Evolutionary conservation across 1,139 yeast genomes (phyloP).

Genomic region (Taiozyma sp.): DNA sequence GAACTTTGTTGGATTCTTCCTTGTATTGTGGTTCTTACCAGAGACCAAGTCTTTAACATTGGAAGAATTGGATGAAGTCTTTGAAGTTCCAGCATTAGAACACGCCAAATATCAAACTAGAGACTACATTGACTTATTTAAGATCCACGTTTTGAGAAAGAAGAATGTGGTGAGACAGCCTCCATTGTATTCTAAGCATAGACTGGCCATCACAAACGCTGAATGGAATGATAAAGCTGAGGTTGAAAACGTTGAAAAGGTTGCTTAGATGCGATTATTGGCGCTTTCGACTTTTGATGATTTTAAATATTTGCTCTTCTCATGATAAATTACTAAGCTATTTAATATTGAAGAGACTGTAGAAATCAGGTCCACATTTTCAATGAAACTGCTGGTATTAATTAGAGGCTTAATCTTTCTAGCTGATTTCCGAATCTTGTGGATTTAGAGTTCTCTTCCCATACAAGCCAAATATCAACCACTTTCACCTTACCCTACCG

Average conservation of each 20-base stretch:
- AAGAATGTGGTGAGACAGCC: slow-evolving; percentile 42
- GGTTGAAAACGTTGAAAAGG: slow-evolving; percentile 36
- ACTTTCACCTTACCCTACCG: background rate
- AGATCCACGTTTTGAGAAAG: slow-evolving; percentile 35
- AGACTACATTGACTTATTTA: slow-evolving; percentile 38
- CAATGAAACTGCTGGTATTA: no score
- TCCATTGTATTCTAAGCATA: slow-evolving; percentile 50
- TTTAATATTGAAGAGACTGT: no score
- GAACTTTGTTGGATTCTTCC: slow-evolving; percentile 70
- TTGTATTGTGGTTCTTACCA: slow-evolving; percentile 61
- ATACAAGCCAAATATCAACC: no score
- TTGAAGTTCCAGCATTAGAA: slow-evolving; percentile 46
- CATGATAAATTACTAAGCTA: no score
- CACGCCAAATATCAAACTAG: slow-evolving; percentile 54
- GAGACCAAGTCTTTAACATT: slow-evolving; percentile 66
- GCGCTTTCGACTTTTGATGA: background rate
- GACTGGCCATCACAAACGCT: slow-evolving; percentile 53
- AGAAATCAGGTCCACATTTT: no score
- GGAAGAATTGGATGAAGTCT: slow-evolving; percentile 70
- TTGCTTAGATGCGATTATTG: background rate
- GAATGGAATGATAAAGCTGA: slow-evolving; percentile 60
- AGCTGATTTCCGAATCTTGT: no score
- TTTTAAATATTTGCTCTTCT: background rate
- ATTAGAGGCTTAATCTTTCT: no score
- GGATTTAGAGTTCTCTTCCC: no score